Percentiles rank a stretch among this genome's conserved stretches.
phyloP scores from a whole-genome alignment of 2,329 filamentous ascomycete genomes.

The Fusarium zealandicum region DNA sequence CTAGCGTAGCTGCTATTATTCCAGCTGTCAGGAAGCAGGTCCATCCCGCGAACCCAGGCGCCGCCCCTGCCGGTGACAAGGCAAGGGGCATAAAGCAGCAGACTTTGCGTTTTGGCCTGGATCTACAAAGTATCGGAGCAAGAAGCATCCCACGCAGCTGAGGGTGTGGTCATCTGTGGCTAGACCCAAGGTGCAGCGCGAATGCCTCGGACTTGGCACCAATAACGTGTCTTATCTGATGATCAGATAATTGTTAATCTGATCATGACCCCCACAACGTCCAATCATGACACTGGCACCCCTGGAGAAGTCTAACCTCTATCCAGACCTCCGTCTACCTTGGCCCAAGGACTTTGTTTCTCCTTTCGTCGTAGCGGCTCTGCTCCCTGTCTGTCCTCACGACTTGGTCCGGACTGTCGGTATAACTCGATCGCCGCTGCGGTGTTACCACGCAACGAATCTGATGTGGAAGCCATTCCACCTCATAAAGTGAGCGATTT shows the following conservation, averaged over 20 bases:
- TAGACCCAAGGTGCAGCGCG: not conserved
- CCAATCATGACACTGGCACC: not conserved
- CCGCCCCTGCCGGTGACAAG: too few species aligned
- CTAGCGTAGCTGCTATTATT: too few species aligned
- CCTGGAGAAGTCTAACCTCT: not conserved
- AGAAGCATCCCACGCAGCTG: too few species aligned
- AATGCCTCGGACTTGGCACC: conserved; percentile 12
- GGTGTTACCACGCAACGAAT: conserved; percentile 4
- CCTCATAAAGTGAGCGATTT: conserved; percentile 11
- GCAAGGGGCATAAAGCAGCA: too few species aligned
- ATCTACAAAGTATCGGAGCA: too few species aligned
- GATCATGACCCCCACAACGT: conserved; percentile 6
- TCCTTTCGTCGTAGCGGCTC: not conserved
- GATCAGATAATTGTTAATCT: conserved; percentile 33
- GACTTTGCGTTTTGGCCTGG: too few species aligned
- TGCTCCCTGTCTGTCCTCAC: not conserved
- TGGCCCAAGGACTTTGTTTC: not conserved
- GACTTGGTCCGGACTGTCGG: not conserved
- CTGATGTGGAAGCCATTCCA: conserved; percentile 8
- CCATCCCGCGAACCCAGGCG: too few species aligned
- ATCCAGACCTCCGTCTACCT: not conserved
- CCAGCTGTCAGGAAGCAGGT: too few species aligned
- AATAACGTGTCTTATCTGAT: conserved; percentile 34
- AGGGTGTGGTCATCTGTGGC: not conserved
- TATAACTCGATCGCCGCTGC: not conserved